A percentile compares a stretch with the other conserved stretches of the same genome.
Conservation (phyloP, 345 rosid genomes). For the Erysimum cheiranthoides region DNA sequence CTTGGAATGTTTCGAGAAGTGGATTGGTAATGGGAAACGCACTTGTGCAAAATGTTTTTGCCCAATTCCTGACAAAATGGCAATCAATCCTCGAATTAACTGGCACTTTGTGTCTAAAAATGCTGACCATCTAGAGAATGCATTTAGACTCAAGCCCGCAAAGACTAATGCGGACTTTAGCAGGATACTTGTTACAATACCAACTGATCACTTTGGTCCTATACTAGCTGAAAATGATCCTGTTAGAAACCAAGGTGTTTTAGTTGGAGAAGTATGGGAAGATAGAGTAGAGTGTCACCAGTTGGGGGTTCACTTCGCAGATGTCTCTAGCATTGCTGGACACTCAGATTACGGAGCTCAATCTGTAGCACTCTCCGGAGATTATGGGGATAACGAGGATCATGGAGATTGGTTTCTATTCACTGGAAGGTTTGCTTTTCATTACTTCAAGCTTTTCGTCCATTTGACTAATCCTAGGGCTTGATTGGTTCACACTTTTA, state of each 20-base stretch:
- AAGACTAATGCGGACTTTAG: conserved; percentile 59
- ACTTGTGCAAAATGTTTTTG: not conserved
- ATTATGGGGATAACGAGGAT: conserved; percentile 79
- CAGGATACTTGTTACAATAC: conserved; percentile 61
- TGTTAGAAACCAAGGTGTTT: conserved; percentile 61
- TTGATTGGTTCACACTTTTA: too few species aligned
- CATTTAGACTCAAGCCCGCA: conserved; percentile 65
- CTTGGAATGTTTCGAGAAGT: conserved; percentile 68
- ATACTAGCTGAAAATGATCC: conserved; percentile 72
- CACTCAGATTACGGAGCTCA: conserved; percentile 64
- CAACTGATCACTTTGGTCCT: conserved; percentile 78
- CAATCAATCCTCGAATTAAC: not conserved
- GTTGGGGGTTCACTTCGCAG: conserved; percentile 75
- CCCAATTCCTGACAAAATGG: not conserved
- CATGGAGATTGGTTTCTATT: conserved; percentile 89
- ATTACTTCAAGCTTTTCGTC: not conserved
- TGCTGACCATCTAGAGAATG: conserved; percentile 57
- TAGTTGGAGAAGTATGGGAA: conserved; percentile 74
- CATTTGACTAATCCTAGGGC: not conserved
- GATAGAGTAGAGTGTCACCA: conserved; percentile 68
- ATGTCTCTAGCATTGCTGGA: conserved; percentile 69
- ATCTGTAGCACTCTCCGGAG: conserved; percentile 74
- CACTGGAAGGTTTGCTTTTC: conserved; percentile 64
- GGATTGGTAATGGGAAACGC: conserved; percentile 53
- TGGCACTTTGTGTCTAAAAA: not conserved